Evolutionary conservation across 768 basidiomycete genomes (phyloP).

Genomic region (Krasilnikovozyma curviuscula): DNA sequence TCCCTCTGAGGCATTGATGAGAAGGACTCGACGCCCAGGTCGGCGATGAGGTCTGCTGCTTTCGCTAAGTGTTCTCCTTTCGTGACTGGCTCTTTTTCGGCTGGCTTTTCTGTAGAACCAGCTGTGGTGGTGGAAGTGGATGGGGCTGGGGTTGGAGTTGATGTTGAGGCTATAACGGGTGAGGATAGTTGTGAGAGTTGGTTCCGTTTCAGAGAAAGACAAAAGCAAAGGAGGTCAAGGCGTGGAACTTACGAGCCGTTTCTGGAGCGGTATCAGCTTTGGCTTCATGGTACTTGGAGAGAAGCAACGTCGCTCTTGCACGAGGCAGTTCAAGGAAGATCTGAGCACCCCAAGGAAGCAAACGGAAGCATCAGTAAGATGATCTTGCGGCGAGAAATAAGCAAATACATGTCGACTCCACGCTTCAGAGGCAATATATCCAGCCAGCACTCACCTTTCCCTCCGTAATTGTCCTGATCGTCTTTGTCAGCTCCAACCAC

Average conservation of each 20-base stretch:
- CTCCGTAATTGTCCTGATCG: slow-evolving; percentile 76
- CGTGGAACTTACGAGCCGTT: slow-evolving; percentile 21
- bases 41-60: slow-evolving; percentile 77
- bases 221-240: neutral
- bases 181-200: slow-evolving; percentile 8
- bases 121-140: slow-evolving; percentile 11
- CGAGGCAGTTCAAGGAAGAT: slow-evolving; percentile 93
- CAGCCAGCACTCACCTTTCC: slow-evolving; percentile 52
- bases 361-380: neutral
- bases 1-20: slow-evolving; percentile 95
- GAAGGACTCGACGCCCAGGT: slow-evolving; percentile 96
- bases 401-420: neutral
- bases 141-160: slow-evolving; percentile 2
- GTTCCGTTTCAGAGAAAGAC: neutral
- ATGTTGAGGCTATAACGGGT: neutral
- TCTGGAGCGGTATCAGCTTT: slow-evolving; percentile 34
- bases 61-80: slow-evolving; percentile 47
- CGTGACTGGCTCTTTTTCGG: slow-evolving; percentile 29
- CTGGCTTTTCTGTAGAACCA: slow-evolving; percentile 16
- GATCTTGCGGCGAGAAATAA: neutral
- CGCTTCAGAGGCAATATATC: neutral
- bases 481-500: slow-evolving; percentile 67
- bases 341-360: slow-evolving; percentile 28
- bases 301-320: slow-evolving; percentile 74
- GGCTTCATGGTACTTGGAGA: slow-evolving; percentile 67